Evolutionary conservation across 306 rosid species (phyloP), one percentile per base, ranked within the genome.

Genomic region (Trichosanthes truncata): DNA sequence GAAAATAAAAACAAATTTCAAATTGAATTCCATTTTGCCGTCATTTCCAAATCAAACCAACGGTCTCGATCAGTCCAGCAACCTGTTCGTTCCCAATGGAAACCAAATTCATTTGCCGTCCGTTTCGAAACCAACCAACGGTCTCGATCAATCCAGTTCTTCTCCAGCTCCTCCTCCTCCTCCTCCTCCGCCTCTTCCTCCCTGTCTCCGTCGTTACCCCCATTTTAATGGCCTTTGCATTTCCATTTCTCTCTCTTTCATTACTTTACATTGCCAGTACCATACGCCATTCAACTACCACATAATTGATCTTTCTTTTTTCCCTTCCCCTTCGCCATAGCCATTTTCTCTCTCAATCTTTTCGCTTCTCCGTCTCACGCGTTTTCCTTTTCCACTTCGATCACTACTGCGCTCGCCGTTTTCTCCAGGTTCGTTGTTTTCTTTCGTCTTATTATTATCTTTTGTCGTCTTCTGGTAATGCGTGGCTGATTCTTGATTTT

Each of bases 31-130:
- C 20, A 60, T 9, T 29, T 18, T 40, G 74, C 74, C 33, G 74
- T 68, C 74, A 68, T 68, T 68, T 68, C 74, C 52, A n/a, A 40
- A 68, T 38, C 33, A 9, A 68, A 10, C 52, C 33, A 41, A 68
- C 74, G 74, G 74, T 68, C 74, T n/a, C 33, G 49, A 67, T 67
- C 74, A 66, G 1, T 66, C 73, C 73, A 66, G 73, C 75, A 68
- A 68, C 74, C 49, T 4, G 31, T 67, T 67, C 74, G 74, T 67
- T 66, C 11, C 74, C 49, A 21, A 8, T 62, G 48, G 7, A 33
- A 36, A 65, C 73, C 23, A 36, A 61, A 7, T 36, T 65, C 73
- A 4, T 1, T 67, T 67, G 74, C 74, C 51, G 74, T 71, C 55
- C 55, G 3, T 71, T 71, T 71, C 76, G n/a, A 11, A 71, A 43